Evolutionary conservation across 306 rosid genomes (phyloP), one percentile per base, ranked within the genome.

Genomic region (Prunus dulcis): DNA sequence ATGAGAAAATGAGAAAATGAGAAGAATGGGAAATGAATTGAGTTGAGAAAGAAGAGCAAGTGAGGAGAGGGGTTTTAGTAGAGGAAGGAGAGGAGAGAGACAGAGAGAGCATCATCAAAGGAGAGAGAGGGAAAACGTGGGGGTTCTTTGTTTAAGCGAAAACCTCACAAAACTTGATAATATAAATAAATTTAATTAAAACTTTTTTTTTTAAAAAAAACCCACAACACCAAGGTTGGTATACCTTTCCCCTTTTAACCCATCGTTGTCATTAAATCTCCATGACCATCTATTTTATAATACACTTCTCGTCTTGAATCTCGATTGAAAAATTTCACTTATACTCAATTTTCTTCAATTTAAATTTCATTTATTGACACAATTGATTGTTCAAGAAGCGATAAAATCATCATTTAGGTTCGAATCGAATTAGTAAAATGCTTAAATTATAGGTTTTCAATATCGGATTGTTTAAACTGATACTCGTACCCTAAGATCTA

Each of bases 21-120:
- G 72, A 52, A 14, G 73, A 57, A 38, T 1, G 43, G 43, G 43
- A 38, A 38, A 6, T 38, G 43, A 38, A 38, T 1, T 38, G 9
- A 38, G 9, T 41, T 19, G 51, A 69, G 50, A 46, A 52, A 47
- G 43, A n/a, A 49, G 25, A 28, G 65, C n/a, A 46, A 49, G 68
- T 18, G 74, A 45, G 12, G 49, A 11, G 34, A 18, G 38, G 81
- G 81, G 86, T 64, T 73, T 80, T 82, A 81, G 51, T 64, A 72
- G 77, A 0, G 8, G 30, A 50, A 56, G 63, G 9, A 3, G 34
- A 5, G 15, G 12, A 20, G 52, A 14, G 73, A 72, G 60, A 34
- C 0, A 70, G 52, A 11, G 55, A 50, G 55, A 6, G 25, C 25
- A 71, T 9, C 18, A 17, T 15, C 17, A 61, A 11, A 64, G 23